These are phyloP conservation scores for Metrosideros polymorpha DNA, from an alignment of 441 rosid species.

Conservation along the genomic window DNA sequence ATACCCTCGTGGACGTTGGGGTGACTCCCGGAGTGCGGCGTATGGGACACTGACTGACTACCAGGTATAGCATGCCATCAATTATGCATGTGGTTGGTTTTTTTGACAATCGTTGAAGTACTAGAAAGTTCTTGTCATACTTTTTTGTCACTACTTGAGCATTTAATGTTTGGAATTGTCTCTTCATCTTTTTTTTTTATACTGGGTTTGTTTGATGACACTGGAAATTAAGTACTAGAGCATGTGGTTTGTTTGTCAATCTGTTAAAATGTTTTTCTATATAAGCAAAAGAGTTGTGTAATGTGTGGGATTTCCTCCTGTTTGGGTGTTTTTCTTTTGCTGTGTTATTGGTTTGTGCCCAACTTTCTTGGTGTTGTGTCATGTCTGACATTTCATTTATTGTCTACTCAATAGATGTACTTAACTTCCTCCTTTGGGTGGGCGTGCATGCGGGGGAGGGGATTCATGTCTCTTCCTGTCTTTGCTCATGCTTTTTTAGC, in stretches of 20 bases:
- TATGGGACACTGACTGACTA: constrained; percentile 78
- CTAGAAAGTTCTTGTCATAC: not conserved
- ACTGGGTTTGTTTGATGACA: not conserved
- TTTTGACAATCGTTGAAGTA: not conserved
- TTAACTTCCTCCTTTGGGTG: no score
- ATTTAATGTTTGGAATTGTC: not conserved
- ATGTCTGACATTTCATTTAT: no score
- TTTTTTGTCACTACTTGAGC: not conserved
- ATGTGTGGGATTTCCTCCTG: not conserved
- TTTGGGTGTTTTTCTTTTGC: not conserved
- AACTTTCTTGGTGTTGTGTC: not conserved
- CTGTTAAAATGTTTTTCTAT: not conserved
- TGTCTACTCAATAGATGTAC: no score
- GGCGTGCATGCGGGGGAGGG: no score
- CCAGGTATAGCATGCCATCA: constrained; percentile 44
- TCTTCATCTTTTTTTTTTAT: no score
- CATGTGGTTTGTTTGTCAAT: not conserved
- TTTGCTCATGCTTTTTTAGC: no score
- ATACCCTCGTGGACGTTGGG: constrained; percentile 89
- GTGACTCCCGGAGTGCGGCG: constrained; percentile 81
- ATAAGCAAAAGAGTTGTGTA: not conserved
- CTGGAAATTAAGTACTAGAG: not conserved
- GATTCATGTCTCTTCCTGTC: no score
- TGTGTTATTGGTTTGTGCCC: not conserved
- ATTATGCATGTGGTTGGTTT: not conserved